Conservation (phyloP, 2,329 filamentous ascomycete species). For the Paracamarosporium sp. region DNA sequence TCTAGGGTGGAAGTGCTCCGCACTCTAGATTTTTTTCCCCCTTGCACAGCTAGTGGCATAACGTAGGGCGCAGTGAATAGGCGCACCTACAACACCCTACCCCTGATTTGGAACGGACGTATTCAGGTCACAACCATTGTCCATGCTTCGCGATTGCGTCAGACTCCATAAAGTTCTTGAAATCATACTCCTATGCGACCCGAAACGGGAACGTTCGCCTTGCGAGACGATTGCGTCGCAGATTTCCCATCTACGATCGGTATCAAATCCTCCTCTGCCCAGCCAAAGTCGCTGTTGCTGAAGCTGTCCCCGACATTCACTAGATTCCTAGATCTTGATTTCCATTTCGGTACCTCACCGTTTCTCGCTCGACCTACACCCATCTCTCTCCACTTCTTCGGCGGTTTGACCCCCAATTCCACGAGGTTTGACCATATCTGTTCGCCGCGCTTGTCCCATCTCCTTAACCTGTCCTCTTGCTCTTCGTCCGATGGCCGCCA, state of each 20-base stretch:
- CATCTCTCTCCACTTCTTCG: constrained; percentile 59
- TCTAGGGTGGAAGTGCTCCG: no score
- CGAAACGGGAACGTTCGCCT: constrained; percentile 4
- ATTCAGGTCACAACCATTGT: no score
- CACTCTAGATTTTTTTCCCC: no score
- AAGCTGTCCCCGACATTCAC: constrained; percentile 37
- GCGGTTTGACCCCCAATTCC: constrained; percentile 62
- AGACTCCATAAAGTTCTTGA: not conserved
- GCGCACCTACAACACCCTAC: no score
- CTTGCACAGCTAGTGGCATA: no score
- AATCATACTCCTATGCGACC: constrained; percentile 11
- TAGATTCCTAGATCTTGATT: constrained; percentile 33
- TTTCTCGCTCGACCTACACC: constrained; percentile 45
- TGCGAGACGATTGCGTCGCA: not conserved
- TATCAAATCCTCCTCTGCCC: constrained; percentile 33
- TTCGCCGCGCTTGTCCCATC: constrained; percentile 58
- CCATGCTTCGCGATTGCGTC: no score
- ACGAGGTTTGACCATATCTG: constrained; percentile 57
- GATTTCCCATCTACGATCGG: constrained; percentile 33
- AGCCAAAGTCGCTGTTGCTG: constrained; percentile 15
- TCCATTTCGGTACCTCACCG: constrained; percentile 43
- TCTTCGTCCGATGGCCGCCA: constrained; percentile 67
- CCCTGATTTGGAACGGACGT: no score
- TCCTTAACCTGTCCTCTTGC: constrained; percentile 47
- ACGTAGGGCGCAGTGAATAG: no score